phyloP scores from a whole-genome alignment of 192 early-diverging fungal species.

The Coemansia sp. region DNA sequence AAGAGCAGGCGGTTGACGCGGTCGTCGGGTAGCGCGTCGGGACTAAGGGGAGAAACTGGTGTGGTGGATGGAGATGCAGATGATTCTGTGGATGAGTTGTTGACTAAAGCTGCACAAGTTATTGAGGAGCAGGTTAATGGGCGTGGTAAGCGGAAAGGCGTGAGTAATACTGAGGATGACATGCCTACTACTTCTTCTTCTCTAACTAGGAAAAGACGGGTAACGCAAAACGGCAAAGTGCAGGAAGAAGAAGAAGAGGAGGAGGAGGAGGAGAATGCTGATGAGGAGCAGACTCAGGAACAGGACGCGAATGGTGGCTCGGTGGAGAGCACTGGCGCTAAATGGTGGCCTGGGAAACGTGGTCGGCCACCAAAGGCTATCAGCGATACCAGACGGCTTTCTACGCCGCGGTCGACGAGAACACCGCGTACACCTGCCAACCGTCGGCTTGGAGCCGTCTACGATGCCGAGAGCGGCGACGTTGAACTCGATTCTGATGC shows the following conservation, averaged over 20 bases:
- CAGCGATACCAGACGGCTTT: not conserved
- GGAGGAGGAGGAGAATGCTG: slow-evolving; percentile 6
- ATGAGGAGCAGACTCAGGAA: slow-evolving; percentile 5
- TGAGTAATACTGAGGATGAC: not conserved
- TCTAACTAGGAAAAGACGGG: not conserved
- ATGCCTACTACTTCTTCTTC: not conserved
- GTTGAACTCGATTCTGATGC: not conserved
- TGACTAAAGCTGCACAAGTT: not conserved
- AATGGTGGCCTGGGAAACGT: slow-evolving; percentile 30
- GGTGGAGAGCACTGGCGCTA: slow-evolving; percentile 1
- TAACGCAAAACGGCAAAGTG: not conserved
- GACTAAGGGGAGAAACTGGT: not conserved
- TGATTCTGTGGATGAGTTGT: not conserved
- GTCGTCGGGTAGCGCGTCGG: not conserved
- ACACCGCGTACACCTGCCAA: slow-evolving; percentile 36
- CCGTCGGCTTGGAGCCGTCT: not conserved
- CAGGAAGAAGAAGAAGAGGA: not conserved
- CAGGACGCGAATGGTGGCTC: not conserved
- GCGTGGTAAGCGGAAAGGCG: too few relatives aligned
- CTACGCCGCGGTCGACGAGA: slow-evolving; percentile 9
- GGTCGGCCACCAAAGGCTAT: slow-evolving; percentile 24
- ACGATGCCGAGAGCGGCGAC: not conserved
- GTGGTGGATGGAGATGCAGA: not conserved
- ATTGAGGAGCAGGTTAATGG: not conserved
- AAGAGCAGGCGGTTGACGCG: not conserved